A percentile compares a stretch with the other conserved stretches of the same genome.
Evolutionary conservation across 1,284 basidiomycete species (phyloP).

Genomic region (Pulveroboletus sp.): DNA sequence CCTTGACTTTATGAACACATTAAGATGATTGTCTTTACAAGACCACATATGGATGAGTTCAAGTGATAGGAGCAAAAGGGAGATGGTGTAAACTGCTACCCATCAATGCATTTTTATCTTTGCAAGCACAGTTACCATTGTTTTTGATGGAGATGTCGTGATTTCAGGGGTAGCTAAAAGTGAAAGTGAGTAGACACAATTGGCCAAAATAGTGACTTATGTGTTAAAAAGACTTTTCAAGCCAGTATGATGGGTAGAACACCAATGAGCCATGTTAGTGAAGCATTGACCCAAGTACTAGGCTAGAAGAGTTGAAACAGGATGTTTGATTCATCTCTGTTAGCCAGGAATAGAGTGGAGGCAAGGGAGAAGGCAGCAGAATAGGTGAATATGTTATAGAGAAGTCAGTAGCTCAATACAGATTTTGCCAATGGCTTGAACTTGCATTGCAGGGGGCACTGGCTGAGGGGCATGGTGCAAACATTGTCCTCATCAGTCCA

Average conservation of each 20-base stretch:
- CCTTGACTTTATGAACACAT: conserved; percentile 60
- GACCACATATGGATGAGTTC: conserved; percentile 25
- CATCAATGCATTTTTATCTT: too few species aligned
- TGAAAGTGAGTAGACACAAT: not conserved
- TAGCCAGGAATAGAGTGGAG: not conserved
- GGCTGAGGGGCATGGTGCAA: too few species aligned
- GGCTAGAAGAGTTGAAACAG: conserved; percentile 23
- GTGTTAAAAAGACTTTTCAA: conserved; percentile 24
- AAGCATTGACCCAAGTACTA: conserved; percentile 30
- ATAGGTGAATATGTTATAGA: conserved; percentile 23
- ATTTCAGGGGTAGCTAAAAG: conserved; percentile 43
- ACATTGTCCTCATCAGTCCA: too few species aligned
- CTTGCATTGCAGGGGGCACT: conserved; percentile 45
- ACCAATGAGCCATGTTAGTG: conserved; percentile 13
- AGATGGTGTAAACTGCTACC: not conserved
- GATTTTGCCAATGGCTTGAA: conserved; percentile 53
- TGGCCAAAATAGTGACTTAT: conserved; percentile 20
- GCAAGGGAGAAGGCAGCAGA: conserved; percentile 12
- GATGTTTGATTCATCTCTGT: conserved; percentile 12
- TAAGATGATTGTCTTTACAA: conserved; percentile 28
- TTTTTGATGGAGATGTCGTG: conserved; percentile 50
- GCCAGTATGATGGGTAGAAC: conserved; percentile 52
- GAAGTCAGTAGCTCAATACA: too few species aligned
- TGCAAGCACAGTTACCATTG: conserved; percentile 27
- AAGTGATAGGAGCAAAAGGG: conserved; percentile 38